phyloP scores from a whole-genome alignment of 805 yeast species.

The Suhomyces prunicola region DNA sequence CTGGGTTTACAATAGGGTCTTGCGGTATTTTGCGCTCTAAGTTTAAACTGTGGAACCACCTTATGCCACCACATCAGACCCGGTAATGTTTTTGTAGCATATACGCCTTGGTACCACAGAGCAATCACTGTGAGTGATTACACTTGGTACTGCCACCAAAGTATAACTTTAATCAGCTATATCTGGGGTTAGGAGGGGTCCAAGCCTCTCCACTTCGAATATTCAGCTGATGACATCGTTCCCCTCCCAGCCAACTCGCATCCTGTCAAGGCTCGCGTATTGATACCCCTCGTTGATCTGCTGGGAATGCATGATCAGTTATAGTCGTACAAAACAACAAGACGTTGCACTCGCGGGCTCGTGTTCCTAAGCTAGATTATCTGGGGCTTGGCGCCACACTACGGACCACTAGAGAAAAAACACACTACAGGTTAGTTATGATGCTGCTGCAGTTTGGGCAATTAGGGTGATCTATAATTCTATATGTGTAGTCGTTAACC shows the following conservation, averaged over 20 bases:
- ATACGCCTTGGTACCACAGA: neutral
- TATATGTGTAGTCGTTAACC: constrained; percentile 1
- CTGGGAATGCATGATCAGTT: neutral
- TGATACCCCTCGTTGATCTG: neutral
- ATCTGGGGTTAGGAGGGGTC: neutral
- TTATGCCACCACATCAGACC: neutral
- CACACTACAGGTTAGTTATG: too few relatives aligned
- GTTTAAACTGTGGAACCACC: neutral
- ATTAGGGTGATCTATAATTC: neutral
- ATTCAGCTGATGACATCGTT: neutral
- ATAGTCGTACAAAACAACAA: neutral
- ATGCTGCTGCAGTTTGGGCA: neutral
- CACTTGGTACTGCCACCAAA: neutral
- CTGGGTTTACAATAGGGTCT: neutral
- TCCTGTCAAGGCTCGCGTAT: neutral
- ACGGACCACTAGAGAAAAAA: too few relatives aligned
- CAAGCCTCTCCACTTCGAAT: neutral
- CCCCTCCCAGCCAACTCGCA: neutral
- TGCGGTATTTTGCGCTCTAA: neutral
- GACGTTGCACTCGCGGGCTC: neutral
- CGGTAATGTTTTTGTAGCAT: neutral
- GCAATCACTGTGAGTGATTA: neutral
- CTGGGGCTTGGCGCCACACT: neutral
- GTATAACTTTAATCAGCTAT: neutral
- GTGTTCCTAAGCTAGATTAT: neutral